Evolutionary conservation across 2,329 filamentous ascomycete genomes (phyloP), one percentile per base, ranked within the genome.

Genomic region (Aspergillus clavatus): DNA sequence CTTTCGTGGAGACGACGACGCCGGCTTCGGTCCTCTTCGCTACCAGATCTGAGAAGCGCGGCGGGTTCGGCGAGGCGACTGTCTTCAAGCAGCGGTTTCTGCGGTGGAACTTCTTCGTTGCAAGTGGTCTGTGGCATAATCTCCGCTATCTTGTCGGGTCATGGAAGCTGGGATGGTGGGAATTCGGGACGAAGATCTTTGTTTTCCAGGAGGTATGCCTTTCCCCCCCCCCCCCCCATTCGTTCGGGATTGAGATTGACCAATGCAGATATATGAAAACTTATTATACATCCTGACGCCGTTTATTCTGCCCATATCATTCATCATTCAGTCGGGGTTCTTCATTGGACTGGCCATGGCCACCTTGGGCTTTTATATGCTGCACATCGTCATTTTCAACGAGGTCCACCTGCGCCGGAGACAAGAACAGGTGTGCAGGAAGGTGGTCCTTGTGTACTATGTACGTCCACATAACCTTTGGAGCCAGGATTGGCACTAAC

Each of bases 81-180:
- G 68, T 77, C n/a, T 75, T 72, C 58, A 70, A 69, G 46, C 74
- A 77, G 54, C 63, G 74, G 1, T 76, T 77, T 52, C 66, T 67
- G 40, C 60, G 74, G 11, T 77, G 74, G 74, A 77, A 77, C 40
- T 77, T 76, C 58, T 77, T 77, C 59, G 73, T 75, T 42, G 69
- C 75, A 2, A 71, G 72, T 31, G 68, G 74, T 11, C 66, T 77
- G 56, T 75, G 64, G 55, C 72, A 75, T 52, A 72, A 76, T 50
- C 57, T 74, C 51, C 52, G 57, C 3, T 77, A 77, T 43, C 71
- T 77, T 14, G 43, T 76, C 1, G 58, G 57, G 8, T 68, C 62
- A 46, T 77, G 74, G 74, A 71, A 71, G 43, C 60, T 77, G 6
- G 72, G 73, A 3, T 69, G 62, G 59, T 74, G 68, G 64, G 74